These are phyloP conservation scores for Sideroxylon spinosum DNA, from an alignment of 179 eudicot species.

Conservation along the genomic window DNA sequence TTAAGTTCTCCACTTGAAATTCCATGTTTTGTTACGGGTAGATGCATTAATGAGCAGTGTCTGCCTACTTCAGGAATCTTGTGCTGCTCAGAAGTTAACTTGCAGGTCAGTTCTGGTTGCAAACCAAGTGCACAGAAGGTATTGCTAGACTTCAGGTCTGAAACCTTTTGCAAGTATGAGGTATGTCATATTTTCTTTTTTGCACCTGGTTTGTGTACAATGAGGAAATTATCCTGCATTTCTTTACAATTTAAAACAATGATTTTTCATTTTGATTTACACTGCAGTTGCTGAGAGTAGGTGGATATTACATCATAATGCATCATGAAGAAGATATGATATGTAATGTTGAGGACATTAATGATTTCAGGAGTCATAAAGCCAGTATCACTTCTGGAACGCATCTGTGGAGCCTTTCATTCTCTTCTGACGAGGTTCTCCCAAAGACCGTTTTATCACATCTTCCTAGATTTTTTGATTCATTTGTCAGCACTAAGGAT, in stretches of 20 bases:
- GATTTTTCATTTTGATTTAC: constrained; percentile 19
- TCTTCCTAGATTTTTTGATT: constrained; percentile 21
- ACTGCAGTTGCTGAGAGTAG: constrained; percentile 63
- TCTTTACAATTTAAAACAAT: constrained; percentile 9
- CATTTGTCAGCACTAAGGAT: constrained; percentile 21
- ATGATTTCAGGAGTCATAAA: constrained; percentile 28
- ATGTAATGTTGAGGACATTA: constrained; percentile 31
- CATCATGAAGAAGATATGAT: constrained; percentile 51
- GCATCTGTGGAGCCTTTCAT: constrained; percentile 49
- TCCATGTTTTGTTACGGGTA: constrained; percentile 41
- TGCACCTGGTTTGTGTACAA: background rate
- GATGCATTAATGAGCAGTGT: constrained; percentile 23
- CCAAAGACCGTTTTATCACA: constrained; percentile 23
- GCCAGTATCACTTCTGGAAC: constrained; percentile 36
- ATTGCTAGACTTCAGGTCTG: constrained; percentile 63
- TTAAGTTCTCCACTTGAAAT: constrained; percentile 33
- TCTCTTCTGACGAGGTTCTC: constrained; percentile 39
- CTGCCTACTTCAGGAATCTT: constrained; percentile 32
- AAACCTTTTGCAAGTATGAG: constrained; percentile 56
- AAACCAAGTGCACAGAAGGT: constrained; percentile 35
- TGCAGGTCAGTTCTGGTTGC: constrained; percentile 17
- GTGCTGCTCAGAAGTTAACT: constrained; percentile 26
- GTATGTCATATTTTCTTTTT: constrained; percentile 29
- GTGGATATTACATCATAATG: constrained; percentile 56
- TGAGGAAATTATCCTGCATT: background rate